phyloP scores from a whole-genome alignment of 2,329 filamentous ascomycete species.

The Ascochyta fabae region DNA sequence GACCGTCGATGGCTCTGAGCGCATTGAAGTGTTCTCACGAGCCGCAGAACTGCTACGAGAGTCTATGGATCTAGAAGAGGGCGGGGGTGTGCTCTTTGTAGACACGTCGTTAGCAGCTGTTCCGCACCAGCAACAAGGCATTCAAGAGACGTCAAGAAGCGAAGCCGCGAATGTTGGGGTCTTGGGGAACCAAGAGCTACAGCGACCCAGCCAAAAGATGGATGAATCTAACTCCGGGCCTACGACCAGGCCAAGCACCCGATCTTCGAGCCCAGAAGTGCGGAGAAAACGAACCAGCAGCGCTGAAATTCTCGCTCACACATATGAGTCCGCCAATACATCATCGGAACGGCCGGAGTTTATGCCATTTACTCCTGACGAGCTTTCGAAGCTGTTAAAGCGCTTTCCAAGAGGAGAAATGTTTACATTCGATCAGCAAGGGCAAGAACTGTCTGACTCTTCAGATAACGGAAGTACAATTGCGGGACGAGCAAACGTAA shows the following conservation, averaged over 20 bases:
- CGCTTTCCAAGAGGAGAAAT: conserved; percentile 12
- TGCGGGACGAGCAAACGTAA: background rate
- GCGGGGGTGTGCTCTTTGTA: conserved; percentile 57
- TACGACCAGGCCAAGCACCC: background rate
- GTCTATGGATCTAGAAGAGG: conserved; percentile 53
- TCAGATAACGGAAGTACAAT: background rate
- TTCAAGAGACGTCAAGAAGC: background rate
- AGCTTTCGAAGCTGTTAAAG: conserved; percentile 44
- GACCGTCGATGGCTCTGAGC: conserved; percentile 40
- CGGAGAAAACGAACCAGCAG: conserved; percentile 33
- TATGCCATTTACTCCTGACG: conserved; percentile 51
- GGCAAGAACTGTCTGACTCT: conserved; percentile 8
- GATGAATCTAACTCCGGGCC: background rate
- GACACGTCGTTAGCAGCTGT: conserved; percentile 35
- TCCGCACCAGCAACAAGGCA: background rate
- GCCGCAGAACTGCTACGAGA: conserved; percentile 58
- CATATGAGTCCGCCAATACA: background rate
- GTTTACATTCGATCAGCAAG: conserved; percentile 16
- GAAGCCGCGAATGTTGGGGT: background rate
- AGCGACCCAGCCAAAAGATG: background rate
- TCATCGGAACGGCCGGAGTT: conserved; percentile 49
- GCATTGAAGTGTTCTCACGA: conserved; percentile 54
- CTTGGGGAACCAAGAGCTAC: background rate
- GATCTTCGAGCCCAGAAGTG: conserved; percentile 27
- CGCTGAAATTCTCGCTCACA: conserved; percentile 53